Evolutionary conservation across 441 rosid genomes (phyloP).

Genomic region (Kokia cookei): DNA sequence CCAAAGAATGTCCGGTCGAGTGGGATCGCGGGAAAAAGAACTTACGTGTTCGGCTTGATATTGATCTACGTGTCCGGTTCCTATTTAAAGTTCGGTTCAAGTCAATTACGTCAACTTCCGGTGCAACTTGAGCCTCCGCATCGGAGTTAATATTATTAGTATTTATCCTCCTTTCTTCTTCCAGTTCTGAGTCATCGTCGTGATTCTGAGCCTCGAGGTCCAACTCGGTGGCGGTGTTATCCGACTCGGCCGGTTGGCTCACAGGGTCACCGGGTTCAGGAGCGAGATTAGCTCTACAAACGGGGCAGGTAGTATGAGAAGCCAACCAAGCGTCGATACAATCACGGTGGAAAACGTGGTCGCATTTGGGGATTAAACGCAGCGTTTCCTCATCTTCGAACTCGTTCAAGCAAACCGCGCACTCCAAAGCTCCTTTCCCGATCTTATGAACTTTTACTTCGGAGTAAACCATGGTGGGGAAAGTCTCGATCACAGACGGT

Average conservation of each 20-base stretch:
- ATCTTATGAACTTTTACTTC: conserved; percentile 70
- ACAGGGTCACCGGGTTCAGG: conserved; percentile 31
- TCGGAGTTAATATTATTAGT: background rate
- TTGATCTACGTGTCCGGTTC: conserved; percentile 48
- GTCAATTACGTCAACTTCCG: conserved; percentile 15
- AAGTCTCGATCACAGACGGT: conserved; percentile 40
- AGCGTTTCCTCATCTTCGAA: conserved; percentile 89
- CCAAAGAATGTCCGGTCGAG: conserved; percentile 82
- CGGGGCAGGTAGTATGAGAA: conserved; percentile 86
- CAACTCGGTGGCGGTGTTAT: conserved; percentile 4
- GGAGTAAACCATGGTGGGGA: conserved; percentile 72
- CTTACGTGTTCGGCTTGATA: conserved; percentile 38
- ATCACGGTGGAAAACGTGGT: conserved; percentile 85
- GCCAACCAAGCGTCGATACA: conserved; percentile 81
- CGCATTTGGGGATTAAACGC: conserved; percentile 88
- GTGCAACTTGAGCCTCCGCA: background rate
- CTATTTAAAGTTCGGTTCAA: conserved; percentile 20
- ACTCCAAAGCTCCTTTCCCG: conserved; percentile 73
- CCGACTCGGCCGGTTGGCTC: conserved; percentile 7
- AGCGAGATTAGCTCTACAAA: conserved; percentile 72
- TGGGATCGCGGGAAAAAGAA: conserved; percentile 61
- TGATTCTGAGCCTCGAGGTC: conserved; percentile 44
- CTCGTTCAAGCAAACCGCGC: conserved; percentile 86
- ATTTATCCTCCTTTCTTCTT: conserved; percentile 6
- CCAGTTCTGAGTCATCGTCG: conserved; percentile 8